Base-by-base conservation (phyloP, 2,329 filamentous ascomycete genomes). In the Penicillium occitanis region DNA sequence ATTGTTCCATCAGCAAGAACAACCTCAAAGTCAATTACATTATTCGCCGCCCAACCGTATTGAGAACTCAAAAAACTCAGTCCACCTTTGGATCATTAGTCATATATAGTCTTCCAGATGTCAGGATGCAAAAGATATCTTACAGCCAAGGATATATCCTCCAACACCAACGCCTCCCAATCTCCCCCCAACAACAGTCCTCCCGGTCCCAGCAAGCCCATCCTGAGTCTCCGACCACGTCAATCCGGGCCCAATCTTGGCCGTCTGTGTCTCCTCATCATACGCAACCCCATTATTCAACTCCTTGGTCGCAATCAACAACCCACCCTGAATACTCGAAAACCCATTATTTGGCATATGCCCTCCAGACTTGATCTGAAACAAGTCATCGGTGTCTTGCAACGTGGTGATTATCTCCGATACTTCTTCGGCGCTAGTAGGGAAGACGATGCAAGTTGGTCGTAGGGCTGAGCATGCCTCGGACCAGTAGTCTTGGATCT, bases 331-430 rank as follows among this genome's bases (percentile, higher is more conserved):
- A 51, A 82, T 79, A 69, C 79, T 82, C 3, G 80, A 77, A 66
- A 81, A 83, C 40, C 79, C 79, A 66, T 80, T 79, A 66, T 81
- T 83, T 1, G 79, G 79, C 65, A 80, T 79, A 70, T 83, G 81
- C 0, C 81, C 81, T 7, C 84, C 85, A 10, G 81, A 80, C 72
- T 84, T 81, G 74, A 87, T 79, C 25, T 85, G 87, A 57, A 88
- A 85, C 5, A 84, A 74, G 64, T 83, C 83, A 44, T 80, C 77
- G 50, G 80, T 80, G 40, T 80, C 73, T 7, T 78, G 79, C 13
- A 88, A 78, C 35, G 83, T 77, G 30, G 78, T 79, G 57, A 88
- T 78, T n/a, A 86, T 80, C 10, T 79, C 77, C 0, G 84, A 79
- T 44, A 88, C 84, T 70, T 88, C 84, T 17, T 81, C 74, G 0